These are phyloP conservation scores for Hirsutella minnesotensis DNA, from an alignment of 2,329 filamentous ascomycete species.

Conservation along the genomic window DNA sequence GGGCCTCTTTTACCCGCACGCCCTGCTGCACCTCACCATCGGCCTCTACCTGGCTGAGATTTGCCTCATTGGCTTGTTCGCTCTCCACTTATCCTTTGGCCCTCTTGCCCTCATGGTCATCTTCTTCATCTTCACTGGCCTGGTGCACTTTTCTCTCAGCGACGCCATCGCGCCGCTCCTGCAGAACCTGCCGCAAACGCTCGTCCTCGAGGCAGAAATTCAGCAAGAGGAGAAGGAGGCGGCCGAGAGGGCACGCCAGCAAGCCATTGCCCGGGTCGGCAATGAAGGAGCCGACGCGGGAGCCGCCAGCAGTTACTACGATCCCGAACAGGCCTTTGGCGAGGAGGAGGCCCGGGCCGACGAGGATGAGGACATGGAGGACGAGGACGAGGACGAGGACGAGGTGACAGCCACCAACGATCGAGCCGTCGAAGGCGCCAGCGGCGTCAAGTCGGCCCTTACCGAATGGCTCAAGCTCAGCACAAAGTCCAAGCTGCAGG, in stretches of 20 bases:
- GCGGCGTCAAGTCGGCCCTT: constrained; percentile 18
- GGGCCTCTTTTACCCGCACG: constrained; percentile 77
- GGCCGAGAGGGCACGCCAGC: constrained; percentile 14
- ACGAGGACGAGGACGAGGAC: constrained; percentile 9
- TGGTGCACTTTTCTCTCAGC: constrained; percentile 67
- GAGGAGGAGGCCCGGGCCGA: constrained; percentile 15
- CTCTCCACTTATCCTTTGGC: constrained; percentile 51
- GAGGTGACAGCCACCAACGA: constrained; percentile 11
- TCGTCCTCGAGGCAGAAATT: constrained; percentile 41
- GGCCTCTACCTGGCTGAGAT: constrained; percentile 75
- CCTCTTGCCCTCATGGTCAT: constrained; percentile 66
- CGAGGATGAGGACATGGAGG: constrained; percentile 16
- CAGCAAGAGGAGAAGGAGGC: constrained; percentile 35
- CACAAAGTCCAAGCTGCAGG: constrained; percentile 21
- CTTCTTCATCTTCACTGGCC: constrained; percentile 60
- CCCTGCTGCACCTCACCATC: constrained; percentile 72
- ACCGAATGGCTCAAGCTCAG: constrained; percentile 23
- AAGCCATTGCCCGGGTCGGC: constrained; percentile 11
- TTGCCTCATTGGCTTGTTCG: constrained; percentile 77
- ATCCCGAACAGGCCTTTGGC: constrained; percentile 21
- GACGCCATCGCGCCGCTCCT: constrained; percentile 65
- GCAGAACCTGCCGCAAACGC: constrained; percentile 67
- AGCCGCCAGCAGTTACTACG: constrained; percentile 23
- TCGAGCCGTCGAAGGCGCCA: constrained; percentile 26
- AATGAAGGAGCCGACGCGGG: constrained; percentile 8